Conservation (phyloP, 305 asterid genomes). For the Rubia occidens region DNA sequence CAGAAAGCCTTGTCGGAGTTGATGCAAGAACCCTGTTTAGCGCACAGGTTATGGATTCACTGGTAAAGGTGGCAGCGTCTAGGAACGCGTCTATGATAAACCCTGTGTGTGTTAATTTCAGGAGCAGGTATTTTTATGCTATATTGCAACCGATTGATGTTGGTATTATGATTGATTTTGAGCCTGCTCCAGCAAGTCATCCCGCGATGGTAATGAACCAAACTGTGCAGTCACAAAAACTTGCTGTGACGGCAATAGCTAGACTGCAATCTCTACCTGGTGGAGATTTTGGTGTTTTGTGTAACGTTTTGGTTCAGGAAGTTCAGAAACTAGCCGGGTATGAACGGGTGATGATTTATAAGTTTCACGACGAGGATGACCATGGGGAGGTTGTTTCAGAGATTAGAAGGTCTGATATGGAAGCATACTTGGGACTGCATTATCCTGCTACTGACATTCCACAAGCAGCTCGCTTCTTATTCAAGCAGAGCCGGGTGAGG, state of each 20-base stretch:
- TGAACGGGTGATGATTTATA: slow-evolving; percentile 63
- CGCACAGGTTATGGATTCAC: slow-evolving; percentile 29
- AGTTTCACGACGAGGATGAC: slow-evolving; percentile 55
- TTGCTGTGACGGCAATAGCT: slow-evolving; percentile 41
- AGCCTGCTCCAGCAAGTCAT: slow-evolving; percentile 44
- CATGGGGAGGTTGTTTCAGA: slow-evolving; percentile 67
- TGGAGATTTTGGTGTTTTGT: slow-evolving; percentile 43
- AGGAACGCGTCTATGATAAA: slow-evolving; percentile 46
- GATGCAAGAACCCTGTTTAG: slow-evolving; percentile 53
- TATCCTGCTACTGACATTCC: slow-evolving; percentile 69
- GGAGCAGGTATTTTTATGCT: slow-evolving; percentile 46
- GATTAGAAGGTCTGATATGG: slow-evolving; percentile 45
- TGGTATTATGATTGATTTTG: slow-evolving; percentile 61
- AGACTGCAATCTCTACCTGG: slow-evolving; percentile 41
- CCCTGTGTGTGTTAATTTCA: slow-evolving; percentile 51
- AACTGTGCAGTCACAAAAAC: slow-evolving; percentile 48
- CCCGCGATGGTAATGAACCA: slow-evolving; percentile 10
- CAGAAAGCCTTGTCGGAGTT: slow-evolving; percentile 28
- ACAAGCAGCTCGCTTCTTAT: slow-evolving; percentile 56
- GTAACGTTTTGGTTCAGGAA: slow-evolving; percentile 50
- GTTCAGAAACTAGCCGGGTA: slow-evolving; percentile 52
- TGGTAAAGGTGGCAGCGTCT: slow-evolving; percentile 30
- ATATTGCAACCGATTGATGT: slow-evolving; percentile 60
- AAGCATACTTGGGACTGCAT: slow-evolving; percentile 54
- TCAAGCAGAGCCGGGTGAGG: slow-evolving; percentile 48